These are phyloP conservation scores for Cucumis cinereus DNA, from an alignment of 306 rosid genomes.

Conservation along the genomic window DNA sequence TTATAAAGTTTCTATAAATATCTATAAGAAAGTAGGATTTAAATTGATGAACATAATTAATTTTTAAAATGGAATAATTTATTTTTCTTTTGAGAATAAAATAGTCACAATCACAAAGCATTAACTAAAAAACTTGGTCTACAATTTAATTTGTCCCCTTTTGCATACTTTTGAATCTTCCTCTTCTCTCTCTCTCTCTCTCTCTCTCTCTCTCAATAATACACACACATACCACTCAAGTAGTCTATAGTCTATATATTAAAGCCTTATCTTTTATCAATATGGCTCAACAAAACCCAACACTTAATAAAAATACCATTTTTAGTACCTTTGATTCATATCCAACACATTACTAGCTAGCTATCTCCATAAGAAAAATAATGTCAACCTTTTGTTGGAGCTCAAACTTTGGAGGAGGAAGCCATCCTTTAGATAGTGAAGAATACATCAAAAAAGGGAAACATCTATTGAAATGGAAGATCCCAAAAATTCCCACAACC, in stretches of 20 bases:
- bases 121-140: neutral
- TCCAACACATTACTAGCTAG: neutral
- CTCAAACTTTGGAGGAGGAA: neutral
- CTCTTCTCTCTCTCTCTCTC: neutral
- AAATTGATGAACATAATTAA: no score
- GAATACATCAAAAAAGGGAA: neutral
- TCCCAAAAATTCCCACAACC: neutral
- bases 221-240: neutral
- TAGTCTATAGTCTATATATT: neutral
- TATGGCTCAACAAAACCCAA: neutral
- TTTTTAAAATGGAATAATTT: neutral
- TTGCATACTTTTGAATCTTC: neutral
- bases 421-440: neutral
- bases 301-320: neutral
- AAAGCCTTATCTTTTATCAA: neutral
- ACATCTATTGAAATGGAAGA: neutral
- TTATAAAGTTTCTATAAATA: no score
- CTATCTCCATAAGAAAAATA: neutral
- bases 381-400: neutral
- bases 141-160: neutral
- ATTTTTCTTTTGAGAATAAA: neutral
- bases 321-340: neutral
- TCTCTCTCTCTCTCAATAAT: neutral
- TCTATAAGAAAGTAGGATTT: no score
- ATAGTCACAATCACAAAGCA: neutral